Evolutionary conservation across 129 eudicot species (phyloP).

Genomic region (Deinandra increscens): DNA sequence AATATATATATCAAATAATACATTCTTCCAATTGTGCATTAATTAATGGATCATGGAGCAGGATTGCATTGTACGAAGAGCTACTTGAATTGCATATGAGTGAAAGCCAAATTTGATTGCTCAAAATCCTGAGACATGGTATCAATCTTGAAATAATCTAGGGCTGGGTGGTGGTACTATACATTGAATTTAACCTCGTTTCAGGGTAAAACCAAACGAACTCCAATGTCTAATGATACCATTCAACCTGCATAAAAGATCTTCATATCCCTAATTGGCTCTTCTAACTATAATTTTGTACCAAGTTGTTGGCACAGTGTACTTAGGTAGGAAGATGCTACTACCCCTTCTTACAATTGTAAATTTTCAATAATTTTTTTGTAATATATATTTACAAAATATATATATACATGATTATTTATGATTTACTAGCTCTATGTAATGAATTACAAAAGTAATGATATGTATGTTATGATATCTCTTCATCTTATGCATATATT

Average conservation of each 20-base stretch:
- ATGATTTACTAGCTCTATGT: too few relatives aligned
- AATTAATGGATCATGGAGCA: too few relatives aligned
- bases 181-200: slow-evolving; percentile 35
- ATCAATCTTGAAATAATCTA: slow-evolving; percentile 33
- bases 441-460: too few relatives aligned
- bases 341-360: background rate
- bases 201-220: slow-evolving; percentile 26
- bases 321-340: slow-evolving; percentile 18
- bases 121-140: slow-evolving; percentile 37
- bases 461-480: too few relatives aligned
- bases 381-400: background rate
- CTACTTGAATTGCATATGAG: too few relatives aligned
- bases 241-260: slow-evolving; percentile 29
- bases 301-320: slow-evolving; percentile 27
- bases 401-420: too few relatives aligned
- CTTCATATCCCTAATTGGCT: slow-evolving; percentile 26
- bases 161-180: too few relatives aligned
- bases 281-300: slow-evolving; percentile 37
- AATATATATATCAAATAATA: background rate
- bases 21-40: slow-evolving; percentile 12
- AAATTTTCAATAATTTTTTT: background rate
- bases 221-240: slow-evolving; percentile 28
- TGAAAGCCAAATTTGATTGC: slow-evolving; percentile 19
- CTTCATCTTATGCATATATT: too few relatives aligned
- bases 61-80: too few relatives aligned